Evolutionary conservation across 2,329 filamentous ascomycete species (phyloP), one percentile per base, ranked within the genome.

Genomic region (Sporothrix inflata): DNA sequence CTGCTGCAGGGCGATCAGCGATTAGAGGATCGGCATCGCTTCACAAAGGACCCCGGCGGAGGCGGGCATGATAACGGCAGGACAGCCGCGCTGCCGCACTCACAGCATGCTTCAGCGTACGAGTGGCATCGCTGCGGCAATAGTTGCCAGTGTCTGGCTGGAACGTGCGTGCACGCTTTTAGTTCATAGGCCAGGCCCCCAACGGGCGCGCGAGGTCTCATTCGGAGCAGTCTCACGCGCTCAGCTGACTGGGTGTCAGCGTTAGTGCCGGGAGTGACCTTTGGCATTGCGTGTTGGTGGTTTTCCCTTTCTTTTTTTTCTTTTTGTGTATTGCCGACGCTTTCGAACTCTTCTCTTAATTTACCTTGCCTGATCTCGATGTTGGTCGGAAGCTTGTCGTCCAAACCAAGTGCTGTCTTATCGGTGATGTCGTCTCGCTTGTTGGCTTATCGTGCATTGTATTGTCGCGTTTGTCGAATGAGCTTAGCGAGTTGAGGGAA

Each of bases 141-240:
- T 34, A 57, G 53, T 57, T 57, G 53, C 53, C 53, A 34, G 53
- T 57, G 19, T 21, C 34, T 63, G 4, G 40, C n/a, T 49, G 61
- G 61, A 65, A 65, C 61, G 61, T 65, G 61, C 12, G 21, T 65
- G 12, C n/a, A n/a, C 61, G 21, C 61, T 11, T n/a, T 49, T n/a
- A 34, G 42, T 34, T 49, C 24, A 66, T 66, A 66, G 63, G 63
- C 42, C 21, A 42, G 60, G 38, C 34, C 8, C n/a, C 38, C 60
- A 65, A 21, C 21, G 12, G 38, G 11, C 57, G 9, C 30, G 19
- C 49, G 49, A 53, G n/a, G 49, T 53, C 49, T 53, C 51, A 55
- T 55, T 55, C 4, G n/a, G 24, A 14, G 42, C 19, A 19, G 53
- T 55, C 53, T 55, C 11, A 45, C 60, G 38, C 38, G 6, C 60